Evolutionary conservation across 352 stramenopile genomes (phyloP).

Genomic region (Globisporangium mamillatum): DNA sequence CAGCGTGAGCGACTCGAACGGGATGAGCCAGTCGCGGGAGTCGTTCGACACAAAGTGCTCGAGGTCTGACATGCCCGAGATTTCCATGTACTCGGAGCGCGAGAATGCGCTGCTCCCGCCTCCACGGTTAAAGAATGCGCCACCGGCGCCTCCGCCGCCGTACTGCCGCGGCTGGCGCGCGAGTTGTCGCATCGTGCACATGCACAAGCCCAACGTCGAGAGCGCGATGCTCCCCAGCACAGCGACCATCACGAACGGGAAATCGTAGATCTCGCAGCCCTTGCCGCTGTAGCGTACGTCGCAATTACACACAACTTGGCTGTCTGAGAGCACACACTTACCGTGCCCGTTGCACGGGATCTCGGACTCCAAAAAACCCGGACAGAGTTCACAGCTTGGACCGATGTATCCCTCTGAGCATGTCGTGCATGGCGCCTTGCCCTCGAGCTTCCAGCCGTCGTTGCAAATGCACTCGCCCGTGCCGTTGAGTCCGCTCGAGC

Average conservation of each 20-base stretch:
- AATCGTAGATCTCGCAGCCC: conserved; percentile 83
- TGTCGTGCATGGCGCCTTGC: conserved; percentile 61
- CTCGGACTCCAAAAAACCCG: conserved; percentile 70
- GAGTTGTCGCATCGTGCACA: conserved; percentile 82
- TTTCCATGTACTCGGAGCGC: conserved; percentile 82
- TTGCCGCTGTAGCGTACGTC: conserved; percentile 71
- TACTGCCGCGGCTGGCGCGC: conserved; percentile 58
- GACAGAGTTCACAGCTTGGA: conserved; percentile 62
- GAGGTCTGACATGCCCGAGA: conserved; percentile 82
- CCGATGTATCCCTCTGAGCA: conserved; percentile 81
- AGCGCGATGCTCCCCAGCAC: conserved; percentile 77
- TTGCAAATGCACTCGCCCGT: conserved; percentile 78
- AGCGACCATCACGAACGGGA: conserved; percentile 78
- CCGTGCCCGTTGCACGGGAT: conserved; percentile 71
- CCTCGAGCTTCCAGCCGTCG: conserved; percentile 64
- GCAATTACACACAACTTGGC: conserved; percentile 60
- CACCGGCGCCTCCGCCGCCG: background rate
- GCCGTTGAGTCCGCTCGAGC: conserved; percentile 71
- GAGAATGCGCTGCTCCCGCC: conserved; percentile 56
- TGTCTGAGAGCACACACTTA: conserved; percentile 51
- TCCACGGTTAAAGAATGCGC: conserved; percentile 29
- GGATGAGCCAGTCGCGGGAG: conserved; percentile 88
- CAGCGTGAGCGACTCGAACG: conserved; percentile 85
- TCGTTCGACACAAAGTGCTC: conserved; percentile 88
- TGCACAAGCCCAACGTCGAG: conserved; percentile 81